These are phyloP conservation scores for Daldinia childiae DNA, from an alignment of 495 filamentous ascomycete genomes.

Conservation along the genomic window DNA sequence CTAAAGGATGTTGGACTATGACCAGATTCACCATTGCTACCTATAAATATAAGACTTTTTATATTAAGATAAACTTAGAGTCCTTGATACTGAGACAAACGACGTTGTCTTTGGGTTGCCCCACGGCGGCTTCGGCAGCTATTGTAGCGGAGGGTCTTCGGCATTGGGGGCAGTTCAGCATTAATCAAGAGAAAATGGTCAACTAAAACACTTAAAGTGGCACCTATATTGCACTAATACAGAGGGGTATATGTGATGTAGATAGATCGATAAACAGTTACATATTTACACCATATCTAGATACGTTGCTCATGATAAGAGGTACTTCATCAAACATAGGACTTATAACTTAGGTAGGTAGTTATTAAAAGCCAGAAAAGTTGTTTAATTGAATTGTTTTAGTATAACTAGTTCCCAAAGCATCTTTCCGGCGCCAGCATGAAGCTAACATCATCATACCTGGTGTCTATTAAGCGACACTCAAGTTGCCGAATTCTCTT, in stretches of 20 bases:
- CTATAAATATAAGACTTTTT: too few species aligned
- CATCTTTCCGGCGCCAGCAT: neutral
- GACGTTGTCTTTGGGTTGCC: neutral
- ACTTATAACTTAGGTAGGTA: too few species aligned
- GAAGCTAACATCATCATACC: neutral
- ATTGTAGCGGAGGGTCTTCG: neutral
- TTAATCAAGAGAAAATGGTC: neutral
- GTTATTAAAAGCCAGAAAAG: too few species aligned
- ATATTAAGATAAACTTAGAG: too few species aligned
- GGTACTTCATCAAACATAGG: too few species aligned
- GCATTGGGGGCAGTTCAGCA: neutral
- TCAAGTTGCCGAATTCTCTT: neutral
- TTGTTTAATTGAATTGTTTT: neutral
- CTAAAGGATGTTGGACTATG: too few species aligned
- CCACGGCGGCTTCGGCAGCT: neutral
- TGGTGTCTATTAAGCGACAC: neutral
- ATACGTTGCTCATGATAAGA: too few species aligned
- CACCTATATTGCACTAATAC: neutral
- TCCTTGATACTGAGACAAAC: neutral
- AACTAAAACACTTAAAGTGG: neutral
- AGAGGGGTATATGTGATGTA: too few species aligned
- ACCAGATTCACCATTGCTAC: too few species aligned
- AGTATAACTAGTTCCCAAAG: neutral
- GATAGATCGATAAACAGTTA: too few species aligned
- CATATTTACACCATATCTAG: too few species aligned